phyloP scores from a whole-genome alignment of 805 yeast species.

The Wickerhamomyces bovis region DNA sequence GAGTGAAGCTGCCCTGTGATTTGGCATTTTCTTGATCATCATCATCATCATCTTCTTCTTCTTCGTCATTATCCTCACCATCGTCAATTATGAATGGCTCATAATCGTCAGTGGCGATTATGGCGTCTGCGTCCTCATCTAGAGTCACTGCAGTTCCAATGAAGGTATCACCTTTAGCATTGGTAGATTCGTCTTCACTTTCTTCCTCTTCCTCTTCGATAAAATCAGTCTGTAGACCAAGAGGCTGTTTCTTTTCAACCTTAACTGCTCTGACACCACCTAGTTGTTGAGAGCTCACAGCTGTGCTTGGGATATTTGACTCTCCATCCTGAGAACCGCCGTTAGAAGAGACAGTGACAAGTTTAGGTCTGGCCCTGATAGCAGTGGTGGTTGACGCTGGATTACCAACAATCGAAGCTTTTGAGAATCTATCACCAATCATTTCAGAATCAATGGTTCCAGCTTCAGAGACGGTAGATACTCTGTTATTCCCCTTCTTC shows the following conservation, averaged over 20 bases:
- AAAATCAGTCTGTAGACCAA: slow-evolving; percentile 10
- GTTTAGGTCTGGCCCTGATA: slow-evolving; percentile 65
- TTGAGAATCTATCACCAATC: slow-evolving; percentile 32
- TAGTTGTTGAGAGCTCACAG: slow-evolving; percentile 18
- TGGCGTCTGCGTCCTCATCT: neutral
- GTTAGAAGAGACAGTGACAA: slow-evolving; percentile 43
- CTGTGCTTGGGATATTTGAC: slow-evolving; percentile 17
- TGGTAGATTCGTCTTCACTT: slow-evolving; percentile 9
- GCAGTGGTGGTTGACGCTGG: slow-evolving; percentile 54
- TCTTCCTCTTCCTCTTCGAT: slow-evolving; percentile 16
- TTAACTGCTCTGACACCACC: slow-evolving; percentile 22
- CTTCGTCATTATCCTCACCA: slow-evolving; percentile 8
- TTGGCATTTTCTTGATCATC: slow-evolving; percentile 7
- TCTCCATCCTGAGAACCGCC: slow-evolving; percentile 9
- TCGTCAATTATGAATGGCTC: slow-evolving; percentile 25
- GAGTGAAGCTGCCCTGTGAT: slow-evolving; percentile 19
- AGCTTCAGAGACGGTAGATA: slow-evolving; percentile 22
- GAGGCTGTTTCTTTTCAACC: slow-evolving; percentile 10
- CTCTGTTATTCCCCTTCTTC: slow-evolving; percentile 22
- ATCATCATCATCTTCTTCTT: too few species aligned
- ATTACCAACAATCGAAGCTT: slow-evolving; percentile 37
- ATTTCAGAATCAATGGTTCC: slow-evolving; percentile 16
- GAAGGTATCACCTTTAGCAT: slow-evolving; percentile 2
- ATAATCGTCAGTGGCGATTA: slow-evolving; percentile 9
- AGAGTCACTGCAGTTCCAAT: slow-evolving; percentile 7